Base-by-base conservation (phyloP, 805 yeast species). In the Tetrapisispora pingtungensis region DNA sequence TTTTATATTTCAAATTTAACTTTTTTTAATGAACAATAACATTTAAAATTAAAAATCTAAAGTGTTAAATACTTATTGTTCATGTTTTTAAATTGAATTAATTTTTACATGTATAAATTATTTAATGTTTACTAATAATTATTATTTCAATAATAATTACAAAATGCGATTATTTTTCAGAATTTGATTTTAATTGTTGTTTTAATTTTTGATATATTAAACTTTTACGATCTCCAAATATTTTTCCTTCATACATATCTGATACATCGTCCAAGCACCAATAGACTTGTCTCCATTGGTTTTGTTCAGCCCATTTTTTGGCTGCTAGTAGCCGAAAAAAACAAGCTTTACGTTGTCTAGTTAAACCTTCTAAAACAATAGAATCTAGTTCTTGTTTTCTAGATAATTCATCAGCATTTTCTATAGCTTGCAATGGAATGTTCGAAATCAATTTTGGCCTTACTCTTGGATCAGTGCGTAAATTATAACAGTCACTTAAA, bases 311-410 rank as follows among this genome's bases (percentile, higher is more conserved):
- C 83, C 95, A 79, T 56, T 83, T 84, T 45, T 75, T 75, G 7
- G 87, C 81, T 0, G 96, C 80, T 24, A 88, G 58, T 24, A 88
- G 58, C 51, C 74, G 72, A 86, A 95, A 88, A 26, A 89, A 69
- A 0, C 85, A 77, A 1, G 88, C 77, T 57, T 87, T 87, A 44
- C 97, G 72, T 42, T 64, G 64, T 46, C 95, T 68, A 2, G 83
- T 75, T 18, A 77, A 59, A 0, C 90, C 80, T 32, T 73, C 58
- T 0, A 70, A 66, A 4, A 68, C 64, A 42, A 70, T 57, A 17
- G n/a, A 17, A 30, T 68, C 62, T 5, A 49, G 44, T 10, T 47
- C 39, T 13, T 37, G 30, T 26, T 30, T 38, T 34, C 28, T 15
- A 27, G 10, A 10, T 13, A 30, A 15, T 12, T 18, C 36, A 17